phyloP scores from a whole-genome alignment of 176 grass and related monocot species.

The Zoysia pacifica region DNA sequence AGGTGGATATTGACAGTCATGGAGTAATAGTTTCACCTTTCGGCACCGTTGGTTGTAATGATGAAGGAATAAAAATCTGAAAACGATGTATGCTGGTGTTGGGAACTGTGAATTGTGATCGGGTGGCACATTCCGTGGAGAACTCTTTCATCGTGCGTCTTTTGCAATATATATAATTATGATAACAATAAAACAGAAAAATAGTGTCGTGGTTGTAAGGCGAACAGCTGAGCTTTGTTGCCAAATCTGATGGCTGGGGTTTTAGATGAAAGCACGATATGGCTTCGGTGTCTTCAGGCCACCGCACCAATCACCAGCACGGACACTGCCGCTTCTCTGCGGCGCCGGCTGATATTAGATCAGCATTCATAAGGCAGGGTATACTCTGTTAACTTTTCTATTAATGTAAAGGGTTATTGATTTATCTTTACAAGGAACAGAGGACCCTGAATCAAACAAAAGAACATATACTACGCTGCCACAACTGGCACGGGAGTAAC shows the following conservation, averaged over 20 bases:
- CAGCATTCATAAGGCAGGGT: constrained; percentile 4
- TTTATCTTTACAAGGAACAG: constrained; percentile 26
- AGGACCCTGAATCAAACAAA: constrained; percentile 17
- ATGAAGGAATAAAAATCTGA: constrained; percentile 32
- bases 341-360: background rate
- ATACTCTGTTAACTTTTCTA: background rate
- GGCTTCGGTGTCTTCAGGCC: no score
- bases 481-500: constrained; percentile 15
- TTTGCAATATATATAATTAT: background rate
- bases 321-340: no score
- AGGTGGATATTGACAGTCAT: background rate
- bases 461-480: constrained; percentile 6
- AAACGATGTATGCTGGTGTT: constrained; percentile 7
- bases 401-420: constrained; percentile 5
- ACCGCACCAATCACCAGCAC: no score
- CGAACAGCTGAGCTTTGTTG: no score
- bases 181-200: constrained; percentile 17
- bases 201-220: no score
- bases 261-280: no score
- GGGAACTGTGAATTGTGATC: constrained; percentile 1
- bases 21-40: background rate
- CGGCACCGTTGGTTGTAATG: background rate
- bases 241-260: no score
- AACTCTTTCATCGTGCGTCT: background rate
- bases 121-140: no score